These are phyloP conservation scores for Blastobotrys indianensis DNA, from an alignment of 1,139 yeast species.

Conservation along the genomic window DNA sequence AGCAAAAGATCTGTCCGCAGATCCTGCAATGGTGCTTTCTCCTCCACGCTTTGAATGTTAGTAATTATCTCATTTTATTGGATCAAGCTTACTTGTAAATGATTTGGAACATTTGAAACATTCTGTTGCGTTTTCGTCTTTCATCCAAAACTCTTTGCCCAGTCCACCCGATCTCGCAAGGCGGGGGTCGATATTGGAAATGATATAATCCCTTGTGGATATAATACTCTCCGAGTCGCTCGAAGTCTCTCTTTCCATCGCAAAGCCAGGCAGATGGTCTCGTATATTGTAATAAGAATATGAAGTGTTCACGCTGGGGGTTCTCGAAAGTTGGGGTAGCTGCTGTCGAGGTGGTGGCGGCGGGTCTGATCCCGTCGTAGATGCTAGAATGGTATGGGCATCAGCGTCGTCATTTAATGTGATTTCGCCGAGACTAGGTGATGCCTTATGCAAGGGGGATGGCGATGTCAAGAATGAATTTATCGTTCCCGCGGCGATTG, in stretches of 20 bases:
- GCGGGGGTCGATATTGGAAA: constrained; percentile 18
- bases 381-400: constrained; percentile 1
- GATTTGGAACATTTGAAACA: constrained; percentile 72
- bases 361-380: constrained; percentile 3
- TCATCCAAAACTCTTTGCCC: constrained; percentile 78
- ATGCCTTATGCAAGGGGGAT: constrained; percentile 16
- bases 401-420: constrained; percentile 10
- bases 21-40: constrained; percentile 92
- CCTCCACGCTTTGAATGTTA: constrained; percentile 60
- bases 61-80: constrained; percentile 4
- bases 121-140: constrained; percentile 77
- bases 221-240: constrained; percentile 30
- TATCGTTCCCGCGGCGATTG: neutral
- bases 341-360: constrained; percentile 1
- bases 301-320: constrained; percentile 22
- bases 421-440: constrained; percentile 17
- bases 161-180: constrained; percentile 26
- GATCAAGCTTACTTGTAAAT: constrained; percentile 43
- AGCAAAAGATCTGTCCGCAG: constrained; percentile 93
- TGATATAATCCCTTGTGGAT: constrained; percentile 22
- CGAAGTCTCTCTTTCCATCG: constrained; percentile 25
- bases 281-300: constrained; percentile 21
- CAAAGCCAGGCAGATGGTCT: constrained; percentile 27
- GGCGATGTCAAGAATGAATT: constrained; percentile 12
- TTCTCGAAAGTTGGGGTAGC: constrained; percentile 19